Base-by-base conservation (phyloP, 2,329 filamentous ascomycete species). In the Leptographium flavum region DNA sequence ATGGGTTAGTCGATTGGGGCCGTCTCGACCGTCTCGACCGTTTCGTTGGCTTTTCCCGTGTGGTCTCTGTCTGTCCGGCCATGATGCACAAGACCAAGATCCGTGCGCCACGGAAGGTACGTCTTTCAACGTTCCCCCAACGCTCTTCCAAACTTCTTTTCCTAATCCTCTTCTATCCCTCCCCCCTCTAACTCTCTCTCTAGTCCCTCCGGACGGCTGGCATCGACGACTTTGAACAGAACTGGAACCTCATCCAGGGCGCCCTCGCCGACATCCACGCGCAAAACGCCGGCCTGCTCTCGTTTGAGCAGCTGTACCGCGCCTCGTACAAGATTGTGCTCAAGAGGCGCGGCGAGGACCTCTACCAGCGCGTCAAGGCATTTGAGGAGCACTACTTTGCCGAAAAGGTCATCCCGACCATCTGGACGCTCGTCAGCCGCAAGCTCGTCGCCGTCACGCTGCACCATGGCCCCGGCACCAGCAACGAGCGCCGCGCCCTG, bases 251-350 rank as follows among this genome's bases (percentile, higher is more conserved):
- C 38, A 75, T 98, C 8, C 71, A 79, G 39, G 73, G 79, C 40
- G 87, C 90, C 4, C 75, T 98, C 43, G 71, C 69, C 46, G 85
- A 94, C 58, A 96, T 98, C 42, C 88, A 96, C 65, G 83, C 79
- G 47, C 88, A 93, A 60, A 92, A 94, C 60, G 87, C 87, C 49
- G 93, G 87, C 10, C 73, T 74, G 15, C 75, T 98, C 3, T 94
- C 88, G 1, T 98, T 95, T 66, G 92, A 98, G 62, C 83, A 94
- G 57, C 75, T 98, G 1, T 98, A 98, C 64, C 83, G 92, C 47
- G 84, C 84, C 45, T 85, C 87, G 5, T 98, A 98, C 65, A 90
- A 92, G 60, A 85, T 96, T 19, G 90, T 96, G 1, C 67, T 95
- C 31, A 84, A 83, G 63, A 93, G 90, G 65, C 82, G 87, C 54